Conservation (phyloP, 2,329 filamentous ascomycete genomes). For the Macrophomina pseudophaseolina region DNA sequence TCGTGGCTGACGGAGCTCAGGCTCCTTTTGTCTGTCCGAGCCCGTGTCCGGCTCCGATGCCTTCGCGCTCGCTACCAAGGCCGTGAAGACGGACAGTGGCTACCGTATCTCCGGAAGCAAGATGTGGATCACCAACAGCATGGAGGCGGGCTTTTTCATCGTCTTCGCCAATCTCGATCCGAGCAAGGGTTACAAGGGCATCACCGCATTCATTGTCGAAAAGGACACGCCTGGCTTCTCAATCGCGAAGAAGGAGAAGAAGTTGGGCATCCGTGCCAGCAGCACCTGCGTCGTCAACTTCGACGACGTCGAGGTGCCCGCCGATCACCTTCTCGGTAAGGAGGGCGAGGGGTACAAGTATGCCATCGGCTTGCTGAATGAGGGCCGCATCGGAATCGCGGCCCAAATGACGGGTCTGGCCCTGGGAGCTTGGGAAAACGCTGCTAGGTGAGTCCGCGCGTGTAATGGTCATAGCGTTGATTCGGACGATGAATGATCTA, state of each 20-base stretch:
- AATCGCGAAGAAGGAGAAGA: constrained; percentile 99
- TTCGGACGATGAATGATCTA: neutral
- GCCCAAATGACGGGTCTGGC: constrained; percentile 98
- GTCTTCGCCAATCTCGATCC: constrained; percentile 97
- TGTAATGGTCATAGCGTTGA: neutral
- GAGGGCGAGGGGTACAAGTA: constrained; percentile 97
- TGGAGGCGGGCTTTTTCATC: constrained; percentile 94
- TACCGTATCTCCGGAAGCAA: constrained; percentile 91
- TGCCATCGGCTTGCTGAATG: constrained; percentile 90
- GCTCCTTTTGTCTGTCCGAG: constrained; percentile 91
- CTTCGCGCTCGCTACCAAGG: constrained; percentile 91
- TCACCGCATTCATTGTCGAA: constrained; percentile 93
- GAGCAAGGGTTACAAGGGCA: constrained; percentile 92
- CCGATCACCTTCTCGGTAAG: constrained; percentile 84
- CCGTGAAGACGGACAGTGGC: constrained; percentile 78
- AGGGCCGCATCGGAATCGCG: constrained; percentile 96
- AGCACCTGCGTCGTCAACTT: constrained; percentile 98
- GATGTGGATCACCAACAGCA: constrained; percentile 99
- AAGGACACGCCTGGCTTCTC: constrained; percentile 87
- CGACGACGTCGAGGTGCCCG: constrained; percentile 90
- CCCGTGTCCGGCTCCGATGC: constrained; percentile 93
- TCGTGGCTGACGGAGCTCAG: constrained; percentile 35
- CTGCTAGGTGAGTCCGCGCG: constrained; percentile 68
- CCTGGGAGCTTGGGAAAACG: constrained; percentile 93
- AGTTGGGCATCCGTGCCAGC: constrained; percentile 93